These are phyloP conservation scores for Yamadazyma siamensis DNA, from an alignment of 1,139 yeast species.

Conservation along the genomic window DNA sequence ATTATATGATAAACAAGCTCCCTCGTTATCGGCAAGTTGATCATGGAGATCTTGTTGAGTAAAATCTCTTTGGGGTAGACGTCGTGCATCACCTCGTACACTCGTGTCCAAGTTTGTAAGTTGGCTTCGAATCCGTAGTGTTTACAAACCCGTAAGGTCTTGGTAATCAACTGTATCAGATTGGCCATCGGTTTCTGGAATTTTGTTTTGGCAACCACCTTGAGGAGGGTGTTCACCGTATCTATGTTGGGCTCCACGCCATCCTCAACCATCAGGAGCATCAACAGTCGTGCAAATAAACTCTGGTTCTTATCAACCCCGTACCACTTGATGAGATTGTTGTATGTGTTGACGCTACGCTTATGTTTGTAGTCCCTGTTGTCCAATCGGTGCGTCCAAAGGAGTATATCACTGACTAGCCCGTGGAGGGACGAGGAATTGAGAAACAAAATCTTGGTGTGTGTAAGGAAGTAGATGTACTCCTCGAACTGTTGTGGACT, in stretches of 20 bases:
- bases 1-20: constrained; percentile 28
- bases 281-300: constrained; percentile 38
- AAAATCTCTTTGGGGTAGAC: constrained; percentile 37
- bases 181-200: constrained; percentile 31
- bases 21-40: constrained; percentile 33
- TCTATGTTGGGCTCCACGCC: constrained; percentile 40
- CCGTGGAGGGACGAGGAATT: constrained; percentile 40
- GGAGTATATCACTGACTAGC: constrained; percentile 34
- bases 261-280: constrained; percentile 42
- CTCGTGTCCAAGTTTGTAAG: constrained; percentile 34
- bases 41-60: constrained; percentile 27
- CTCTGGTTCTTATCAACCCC: constrained; percentile 43
- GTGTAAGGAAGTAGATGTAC: constrained; percentile 38
- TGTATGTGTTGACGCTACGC: constrained; percentile 38
- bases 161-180: constrained; percentile 24
- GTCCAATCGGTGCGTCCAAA: constrained; percentile 37
- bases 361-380: constrained; percentile 26
- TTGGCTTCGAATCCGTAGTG: constrained; percentile 28
- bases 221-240: constrained; percentile 38
- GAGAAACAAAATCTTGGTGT: constrained; percentile 28
- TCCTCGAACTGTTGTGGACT: constrained; percentile 30
- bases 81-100: constrained; percentile 38
- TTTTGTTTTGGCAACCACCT: constrained; percentile 31
- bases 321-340: constrained; percentile 40
- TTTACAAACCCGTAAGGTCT: constrained; percentile 28